Evolutionary conservation across 495 filamentous ascomycete species (phyloP), one percentile per base, ranked within the genome.

Genomic region (Parmelia sp.): DNA sequence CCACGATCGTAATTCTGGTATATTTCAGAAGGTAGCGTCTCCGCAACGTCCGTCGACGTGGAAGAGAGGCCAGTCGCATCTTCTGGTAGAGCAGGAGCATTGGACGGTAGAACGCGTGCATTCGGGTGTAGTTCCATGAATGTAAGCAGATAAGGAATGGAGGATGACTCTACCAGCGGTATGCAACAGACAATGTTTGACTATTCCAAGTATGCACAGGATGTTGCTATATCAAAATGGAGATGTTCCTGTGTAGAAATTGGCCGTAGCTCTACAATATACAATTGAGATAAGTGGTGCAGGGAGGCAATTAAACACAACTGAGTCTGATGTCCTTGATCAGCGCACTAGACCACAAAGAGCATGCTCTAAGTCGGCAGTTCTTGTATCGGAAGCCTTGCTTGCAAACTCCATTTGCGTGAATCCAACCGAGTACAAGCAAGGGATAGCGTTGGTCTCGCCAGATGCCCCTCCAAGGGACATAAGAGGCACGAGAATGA

Each of bases 81-180:
- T 57, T 64, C 55, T 27, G 55, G 56, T 23, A 70, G 55, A 19
- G 70, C 69, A 49, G 77, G 75, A 63, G 73, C 75, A 62, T 80
- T 77, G 12, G 77, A 79, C 7, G 72, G 76, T 36, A 79, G 65
- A 9, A 79, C 70, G 58, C 69, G 69, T 66, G 69, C 58, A 74
- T 71, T 68, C 61, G 57, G 55, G 31, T 62, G 63, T 40, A 51
- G 51, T 17, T 65, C 68, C 70, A 69, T 72, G 57, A 66, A 60
- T 62, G 62, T 56, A 40, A 55, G 61, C 58, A 60, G 31, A 55
- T 47, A 25, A 45, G 62, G 64, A 65, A 66, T 68, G 62, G 40
- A 15, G 47, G 49, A 60, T n/a, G n/a, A n/a, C n/a, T n/a, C 57
- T n/a, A 58, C 15, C 15, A 21, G 44, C 58, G 57, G 57, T 63